Evolutionary conservation across 164 flowering plant species (phyloP), one percentile per base, ranked within the genome.

Genomic region (Macadamia tetraphylla): DNA sequence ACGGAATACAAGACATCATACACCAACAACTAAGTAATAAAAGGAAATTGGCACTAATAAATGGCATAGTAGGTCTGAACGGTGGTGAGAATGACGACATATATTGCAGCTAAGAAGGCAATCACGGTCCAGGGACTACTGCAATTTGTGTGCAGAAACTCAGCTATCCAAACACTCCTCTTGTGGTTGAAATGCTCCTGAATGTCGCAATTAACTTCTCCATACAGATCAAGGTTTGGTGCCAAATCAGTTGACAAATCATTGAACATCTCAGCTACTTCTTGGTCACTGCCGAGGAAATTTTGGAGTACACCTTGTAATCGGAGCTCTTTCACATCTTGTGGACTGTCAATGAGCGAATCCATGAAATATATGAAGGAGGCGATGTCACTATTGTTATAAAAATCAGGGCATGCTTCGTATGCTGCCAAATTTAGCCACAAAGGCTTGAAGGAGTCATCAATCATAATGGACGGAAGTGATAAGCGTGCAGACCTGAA

Each of bases 351-450:
- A 6, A 71, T 71, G 4, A 64, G 63, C 0, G 68, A 58, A 32
- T 71, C 73, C 57, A 71, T 9, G 68, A 71, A 71, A 46, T 70
- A 74, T 14, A 74, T 18, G 67, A 65, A 70, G 31, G 70, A 65
- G 52, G 70, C 57, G 42, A 70, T 29, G 23, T 9, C 66, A 8
- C 6, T 12, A 23, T 62, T 52, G 3, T 60, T 12, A 9, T 12
- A n/a, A n/a, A 14, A 3, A 40, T 11, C 60, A 3, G 52, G 23
- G 49, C 66, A 51, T 40, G 32, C 4, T 48, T 69, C 66, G 12
- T 62, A 69, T 11, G 71, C 65, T 23, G 40, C 61, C 58, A 69
- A 31, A 40, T 69, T 69, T 5, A 69, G 43, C 6, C 62, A 40
- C 35, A 8, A n/a, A 13, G 65, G 0, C 66, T 52, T 62, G 51